Conservation (phyloP, 768 basidiomycete genomes). For the Daedaleopsis nitida region DNA sequence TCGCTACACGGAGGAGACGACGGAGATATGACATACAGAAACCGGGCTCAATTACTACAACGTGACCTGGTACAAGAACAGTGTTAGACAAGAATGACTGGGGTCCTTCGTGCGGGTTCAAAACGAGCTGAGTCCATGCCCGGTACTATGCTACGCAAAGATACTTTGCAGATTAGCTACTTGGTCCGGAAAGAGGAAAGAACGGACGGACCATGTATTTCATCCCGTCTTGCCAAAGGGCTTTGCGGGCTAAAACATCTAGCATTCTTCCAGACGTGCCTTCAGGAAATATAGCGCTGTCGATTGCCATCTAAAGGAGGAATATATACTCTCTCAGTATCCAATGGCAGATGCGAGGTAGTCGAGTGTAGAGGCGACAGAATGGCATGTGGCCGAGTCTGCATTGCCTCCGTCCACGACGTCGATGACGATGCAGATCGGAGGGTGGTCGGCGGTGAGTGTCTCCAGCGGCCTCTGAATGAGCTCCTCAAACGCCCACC, state of each 20-base stretch:
- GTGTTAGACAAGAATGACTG: slow-evolving; percentile 72
- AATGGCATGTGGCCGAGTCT: no score
- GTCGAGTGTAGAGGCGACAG: no score
- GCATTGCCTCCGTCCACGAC: no score
- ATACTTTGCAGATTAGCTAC: no score
- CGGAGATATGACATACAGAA: slow-evolving; percentile 57
- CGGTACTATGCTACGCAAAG: slow-evolving; percentile 76
- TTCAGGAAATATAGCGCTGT: slow-evolving; percentile 86
- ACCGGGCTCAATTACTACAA: slow-evolving; percentile 94
- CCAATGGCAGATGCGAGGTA: no score
- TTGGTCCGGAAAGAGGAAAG: no score
- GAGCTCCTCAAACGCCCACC: no score
- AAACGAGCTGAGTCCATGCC: slow-evolving; percentile 86
- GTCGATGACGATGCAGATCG: no score
- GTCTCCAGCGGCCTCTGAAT: no score
- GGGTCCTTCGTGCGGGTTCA: slow-evolving; percentile 85
- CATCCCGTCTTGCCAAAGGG: slow-evolving; percentile 83
- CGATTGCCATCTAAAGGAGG: slow-evolving; percentile 94
- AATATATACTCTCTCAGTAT: no score
- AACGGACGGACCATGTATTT: slow-evolving; percentile 72
- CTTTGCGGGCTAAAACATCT: slow-evolving; percentile 87
- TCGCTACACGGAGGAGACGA: not conserved
- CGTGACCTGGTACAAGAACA: slow-evolving; percentile 80
- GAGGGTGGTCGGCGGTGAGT: no score
- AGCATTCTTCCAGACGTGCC: slow-evolving; percentile 83